Percentiles rank a stretch among this genome's conserved stretches.
Evolutionary conservation across 2,329 filamentous ascomycete genomes (phyloP).

Genomic region (Rhinocladiella mackenziei): DNA sequence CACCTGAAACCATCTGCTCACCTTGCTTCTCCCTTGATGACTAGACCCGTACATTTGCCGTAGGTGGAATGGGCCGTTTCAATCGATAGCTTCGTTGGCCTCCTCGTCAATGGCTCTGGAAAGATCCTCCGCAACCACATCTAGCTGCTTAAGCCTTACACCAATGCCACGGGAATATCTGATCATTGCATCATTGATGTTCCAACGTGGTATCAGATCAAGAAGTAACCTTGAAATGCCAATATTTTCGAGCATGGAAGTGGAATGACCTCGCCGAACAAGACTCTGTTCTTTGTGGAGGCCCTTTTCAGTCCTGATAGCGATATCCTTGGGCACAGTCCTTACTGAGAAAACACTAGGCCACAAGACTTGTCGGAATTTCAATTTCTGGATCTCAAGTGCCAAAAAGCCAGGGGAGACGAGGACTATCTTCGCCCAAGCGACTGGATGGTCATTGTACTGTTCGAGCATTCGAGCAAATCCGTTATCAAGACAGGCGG

Average conservation of each 20-base stretch:
- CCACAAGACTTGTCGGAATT: slow-evolving; percentile 11
- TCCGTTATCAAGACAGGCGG: slow-evolving; percentile 26
- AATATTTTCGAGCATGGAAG: too few species aligned
- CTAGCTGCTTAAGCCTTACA: slow-evolving; percentile 1
- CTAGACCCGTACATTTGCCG: too few species aligned
- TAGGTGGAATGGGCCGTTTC: too few species aligned
- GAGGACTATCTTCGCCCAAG: slow-evolving; percentile 24
- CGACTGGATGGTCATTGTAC: slow-evolving; percentile 20
- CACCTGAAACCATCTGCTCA: too few species aligned
- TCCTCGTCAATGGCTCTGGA: too few species aligned
- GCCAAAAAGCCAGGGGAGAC: slow-evolving; percentile 21
- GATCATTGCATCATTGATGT: slow-evolving; percentile 11
- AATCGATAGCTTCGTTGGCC: too few species aligned
- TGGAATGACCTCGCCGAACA: too few species aligned
- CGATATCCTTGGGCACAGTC: slow-evolving; percentile 1
- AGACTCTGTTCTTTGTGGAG: slow-evolving; percentile 3
- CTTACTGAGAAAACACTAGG: slow-evolving; percentile 12
- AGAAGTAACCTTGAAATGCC: slow-evolving; percentile 6
- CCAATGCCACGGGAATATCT: slow-evolving; percentile 8
- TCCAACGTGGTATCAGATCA: slow-evolving; percentile 11
- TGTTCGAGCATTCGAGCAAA: slow-evolving; percentile 28
- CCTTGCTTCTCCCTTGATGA: too few species aligned
- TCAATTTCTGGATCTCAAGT: slow-evolving; percentile 18
- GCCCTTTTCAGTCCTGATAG: slow-evolving; percentile 3
- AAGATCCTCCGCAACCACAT: neutral